Percentiles rank a stretch among this genome's conserved stretches.
Conservation (phyloP, 1,139 yeast genomes). For the Pichia sp. region DNA sequence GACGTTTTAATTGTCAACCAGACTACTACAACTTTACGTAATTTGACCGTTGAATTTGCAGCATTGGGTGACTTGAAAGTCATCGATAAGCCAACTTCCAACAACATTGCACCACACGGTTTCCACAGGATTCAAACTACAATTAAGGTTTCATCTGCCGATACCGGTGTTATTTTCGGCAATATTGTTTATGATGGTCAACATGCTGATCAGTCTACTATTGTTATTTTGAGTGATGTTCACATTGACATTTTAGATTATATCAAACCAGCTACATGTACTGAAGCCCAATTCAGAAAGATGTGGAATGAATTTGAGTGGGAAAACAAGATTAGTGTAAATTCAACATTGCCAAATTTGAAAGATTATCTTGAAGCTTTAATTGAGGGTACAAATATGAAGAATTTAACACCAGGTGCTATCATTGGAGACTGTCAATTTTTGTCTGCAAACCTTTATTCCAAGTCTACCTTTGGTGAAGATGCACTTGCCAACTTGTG, state of each 20-base stretch:
- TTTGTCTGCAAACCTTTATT: constrained; percentile 88
- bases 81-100: constrained; percentile 87
- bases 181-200: constrained; percentile 95
- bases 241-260: constrained; percentile 97
- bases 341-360: constrained; percentile 59
- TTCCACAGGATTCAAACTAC: constrained; percentile 87
- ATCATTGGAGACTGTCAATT: constrained; percentile 83
- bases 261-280: constrained; percentile 86
- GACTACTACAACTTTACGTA: constrained; percentile 83
- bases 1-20: constrained; percentile 94
- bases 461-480: constrained; percentile 92
- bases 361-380: constrained; percentile 74
- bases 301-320: constrained; percentile 99
- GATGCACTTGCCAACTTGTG: constrained; percentile 95
- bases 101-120: constrained; percentile 92
- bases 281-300: constrained; percentile 84
- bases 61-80: constrained; percentile 94
- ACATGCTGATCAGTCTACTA: constrained; percentile 82
- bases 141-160: constrained; percentile 92
- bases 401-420: constrained; percentile 87
- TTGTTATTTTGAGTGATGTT: constrained; percentile 89
- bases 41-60: constrained; percentile 90
- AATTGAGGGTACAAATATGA: constrained; percentile 85
- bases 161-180: constrained; percentile 95
- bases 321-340: constrained; percentile 96